A percentile compares a stretch with the other conserved stretches of the same genome.
These are phyloP conservation scores for Colletotrichum gigasporum DNA, from an alignment of 2,329 filamentous ascomycete species.

Conservation along the genomic window DNA sequence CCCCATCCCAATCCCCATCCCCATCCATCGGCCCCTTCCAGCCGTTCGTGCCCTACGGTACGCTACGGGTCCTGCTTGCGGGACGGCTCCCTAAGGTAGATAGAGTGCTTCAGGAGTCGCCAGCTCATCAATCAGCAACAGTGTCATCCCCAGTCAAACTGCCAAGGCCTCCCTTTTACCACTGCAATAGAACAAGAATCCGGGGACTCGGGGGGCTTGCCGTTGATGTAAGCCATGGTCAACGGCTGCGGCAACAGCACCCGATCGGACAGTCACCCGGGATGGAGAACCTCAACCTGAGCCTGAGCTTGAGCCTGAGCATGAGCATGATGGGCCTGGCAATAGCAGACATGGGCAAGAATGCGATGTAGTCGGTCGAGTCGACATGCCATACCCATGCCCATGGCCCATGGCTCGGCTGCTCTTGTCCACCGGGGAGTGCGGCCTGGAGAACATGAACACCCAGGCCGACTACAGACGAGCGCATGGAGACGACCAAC, in stretches of 20 bases:
- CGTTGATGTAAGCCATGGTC: slow-evolving; percentile 20
- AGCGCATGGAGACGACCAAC: neutral
- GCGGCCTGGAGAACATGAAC: neutral
- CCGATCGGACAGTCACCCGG: slow-evolving; percentile 13
- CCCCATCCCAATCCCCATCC: too few relatives aligned
- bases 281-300: neutral
- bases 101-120: neutral
- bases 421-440: neutral
- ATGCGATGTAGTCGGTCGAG: neutral
- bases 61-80: neutral
- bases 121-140: slow-evolving; percentile 30
- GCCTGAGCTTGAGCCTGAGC: neutral
- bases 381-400: too few relatives aligned
- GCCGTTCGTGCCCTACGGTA: neutral
- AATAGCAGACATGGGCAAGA: neutral
- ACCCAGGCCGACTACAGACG: neutral
- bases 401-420: neutral
- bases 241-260: slow-evolving; percentile 5
- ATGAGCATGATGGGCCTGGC: neutral
- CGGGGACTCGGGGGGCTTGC: slow-evolving; percentile 3
- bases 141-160: slow-evolving; percentile 19
- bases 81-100: too few relatives aligned
- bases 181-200: slow-evolving; percentile 5
- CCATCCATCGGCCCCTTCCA: slow-evolving; percentile 9
- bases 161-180: slow-evolving; percentile 15